Base-by-base conservation (phyloP, 352 stramenopile genomes). In the Phytophthora rubi region DNA sequence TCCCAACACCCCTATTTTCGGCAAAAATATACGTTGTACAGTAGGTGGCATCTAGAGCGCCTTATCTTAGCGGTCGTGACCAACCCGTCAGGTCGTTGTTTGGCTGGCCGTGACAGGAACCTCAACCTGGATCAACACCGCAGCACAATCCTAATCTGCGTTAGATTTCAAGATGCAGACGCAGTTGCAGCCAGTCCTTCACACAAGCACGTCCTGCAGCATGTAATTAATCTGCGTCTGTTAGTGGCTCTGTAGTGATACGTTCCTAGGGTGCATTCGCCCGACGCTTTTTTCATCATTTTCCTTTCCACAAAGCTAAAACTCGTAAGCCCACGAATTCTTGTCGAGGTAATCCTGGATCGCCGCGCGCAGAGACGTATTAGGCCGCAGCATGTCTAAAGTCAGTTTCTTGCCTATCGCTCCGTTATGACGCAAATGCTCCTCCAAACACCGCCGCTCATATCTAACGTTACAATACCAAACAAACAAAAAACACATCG, bases 321-420 rank as follows among this genome's bases (percentile, higher is more conserved):
- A 67, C 71, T 94, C 87, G 57, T 90, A 93, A 0, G 85, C 87
- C 87, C 87, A 94, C 59, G 82, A 77, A 58, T 94, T 82, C 63
- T 84, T 84, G 53, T 92, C 78, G 30, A 95, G 62, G 60, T 81
- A 95, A 44, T 90, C 86, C 37, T 93, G 80, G 61, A 93, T 93
- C 10, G 86, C 86, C 6, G 77, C 67, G 35, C 85, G 83, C 60
- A 95, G 72, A 16, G 75, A 83, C 48, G 76, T 81, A 62, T 95
- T 95, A 4, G 84, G 88, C 9, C 86, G 84, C 26, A 95, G 66
- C 81, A 93, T 92, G 44, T 90, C 80, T 35, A 81, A 52, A 61
- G 83, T 91, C 18, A 95, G 76, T 10, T 62, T 65, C 67, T 89
- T 74, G 45, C 88, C 88, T 28, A 93, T 72, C 1, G 82, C 70